Evolutionary conservation across 2,329 filamentous ascomycete species (phyloP), one percentile per base, ranked within the genome.

Genomic region (Aspergillus nomiae): DNA sequence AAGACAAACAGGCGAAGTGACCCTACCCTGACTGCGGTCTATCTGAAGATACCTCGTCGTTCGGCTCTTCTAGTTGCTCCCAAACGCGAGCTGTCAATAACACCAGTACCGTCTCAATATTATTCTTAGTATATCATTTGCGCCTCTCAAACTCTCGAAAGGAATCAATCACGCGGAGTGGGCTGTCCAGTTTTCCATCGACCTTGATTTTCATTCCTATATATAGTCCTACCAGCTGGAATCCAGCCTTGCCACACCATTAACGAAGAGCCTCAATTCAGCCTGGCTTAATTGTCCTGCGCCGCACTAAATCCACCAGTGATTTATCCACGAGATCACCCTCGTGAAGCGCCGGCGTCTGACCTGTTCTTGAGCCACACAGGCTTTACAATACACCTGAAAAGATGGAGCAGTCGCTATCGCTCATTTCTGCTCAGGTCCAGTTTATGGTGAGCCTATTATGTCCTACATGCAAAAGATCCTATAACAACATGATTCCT

Each of bases 351-450:
- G 38, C 38, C 38, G 26, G 24, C 30, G 21, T 34, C 30, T 46
- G 45, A 56, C 51, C 36, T 36, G 28, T 45, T 36, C 8, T 19
- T 56, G 45, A 28, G 30, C 48, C 46, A 60, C 53, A 54, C 51
- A 19, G 19, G 19, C 7, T 30, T 28, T 21, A 21, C 11, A 14
- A 36, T 16, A 54, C 12, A 11, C n/a, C 32, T 36, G 26, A 16
- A 50, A 68, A 28, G 10, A 74, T 74, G 73, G 72, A 73, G 21
- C 71, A 71, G 45, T 72, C 72, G 34, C 56, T 74, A 26, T 70
- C 72, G 56, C 69, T 74, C 30, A 70, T 72, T 54, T 74, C 73
- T 56, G 73, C 72, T 56, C 72, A 73, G 61, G 73, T 74, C 63
- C 72, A 74, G 64, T 71, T 74, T 53, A 73, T 73, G 67, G 73